Evolutionary conservation across 2,329 filamentous ascomycete genomes (phyloP).

Genomic region (Cladosporium velox): DNA sequence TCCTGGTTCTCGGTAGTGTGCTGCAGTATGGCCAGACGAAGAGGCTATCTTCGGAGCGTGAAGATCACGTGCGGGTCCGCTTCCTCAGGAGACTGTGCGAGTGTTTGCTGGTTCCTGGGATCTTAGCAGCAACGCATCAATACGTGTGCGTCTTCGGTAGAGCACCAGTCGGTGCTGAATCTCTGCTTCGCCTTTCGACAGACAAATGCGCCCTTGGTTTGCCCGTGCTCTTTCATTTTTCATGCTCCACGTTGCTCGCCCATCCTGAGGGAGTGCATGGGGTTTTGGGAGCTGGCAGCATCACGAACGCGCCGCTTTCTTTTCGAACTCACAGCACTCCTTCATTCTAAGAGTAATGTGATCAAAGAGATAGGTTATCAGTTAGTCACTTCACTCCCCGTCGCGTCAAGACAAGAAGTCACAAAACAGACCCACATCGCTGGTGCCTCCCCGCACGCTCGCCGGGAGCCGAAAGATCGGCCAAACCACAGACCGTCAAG

Average conservation of each 20-base stretch:
- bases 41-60: neutral
- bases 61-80: neutral
- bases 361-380: neutral
- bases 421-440: neutral
- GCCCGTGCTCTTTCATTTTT: neutral
- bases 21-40: neutral
- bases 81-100: neutral
- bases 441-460: constrained; percentile 6
- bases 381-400: neutral
- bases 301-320: neutral
- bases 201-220: neutral
- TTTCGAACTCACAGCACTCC: neutral
- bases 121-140: neutral
- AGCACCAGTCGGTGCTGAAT: neutral
- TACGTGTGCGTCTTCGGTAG: too few species aligned
- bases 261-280: neutral
- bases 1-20: neutral
- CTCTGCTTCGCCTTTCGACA: neutral
- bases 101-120: neutral
- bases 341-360: neutral
- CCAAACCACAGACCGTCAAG: constrained; percentile 10
- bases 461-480: constrained; percentile 13
- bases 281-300: neutral
- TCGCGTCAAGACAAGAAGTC: constrained; percentile 3
- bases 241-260: neutral